Evolutionary conservation across 2,329 filamentous ascomycete genomes (phyloP), one percentile per base, ranked within the genome.

Genomic region (Calcarisporium arbuscula): DNA sequence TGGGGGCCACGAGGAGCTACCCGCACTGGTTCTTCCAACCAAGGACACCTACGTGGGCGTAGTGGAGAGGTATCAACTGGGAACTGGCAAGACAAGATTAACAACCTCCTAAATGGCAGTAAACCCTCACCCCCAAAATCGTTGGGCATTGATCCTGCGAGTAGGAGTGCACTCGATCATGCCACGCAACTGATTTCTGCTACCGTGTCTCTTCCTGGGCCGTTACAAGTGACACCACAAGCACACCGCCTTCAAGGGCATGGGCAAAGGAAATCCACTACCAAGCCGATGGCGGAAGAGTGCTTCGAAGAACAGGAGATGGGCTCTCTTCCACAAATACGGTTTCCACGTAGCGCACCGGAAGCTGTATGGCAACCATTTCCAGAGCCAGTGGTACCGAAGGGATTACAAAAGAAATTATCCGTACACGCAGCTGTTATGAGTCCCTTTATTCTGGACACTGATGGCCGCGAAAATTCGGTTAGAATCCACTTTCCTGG

Each of bases 261-360:
- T n/a, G n/a, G n/a, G n/a, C n/a, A n/a, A n/a, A n/a, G n/a, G n/a
- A n/a, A n/a, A n/a, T n/a, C n/a, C n/a, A 68, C 67, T 12, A 78
- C 77, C 5, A 84, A 81, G 50, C 77, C 77, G 30, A 82, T 86
- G 61, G 82, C 83, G 6, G 83, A 87, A 43, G 80, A 85, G 41
- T 85, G 85, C 44, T 89, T 89, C 44, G 84, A 86, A 51, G 82
- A 87, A 50, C 82, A 85, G 49, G 82, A 88, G 54, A 84, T 84
- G 65, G 83, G 83, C 4, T 88, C 83, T 7, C 60, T 86, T n/a
- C 83, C 83, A 1, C 69, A 74, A 16, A 77, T 88, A 17, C 74
- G 72, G 35, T 61, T 88, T n/a, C 83, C 83, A 7, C 66, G 70
- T 30, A 70, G 70, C 37, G 70, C 71, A 5, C 79, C 81, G 2